These are phyloP conservation scores for Echinochloa phyllopogon DNA, from an alignment of 176 grass and related monocot genomes.

Conservation along the genomic window DNA sequence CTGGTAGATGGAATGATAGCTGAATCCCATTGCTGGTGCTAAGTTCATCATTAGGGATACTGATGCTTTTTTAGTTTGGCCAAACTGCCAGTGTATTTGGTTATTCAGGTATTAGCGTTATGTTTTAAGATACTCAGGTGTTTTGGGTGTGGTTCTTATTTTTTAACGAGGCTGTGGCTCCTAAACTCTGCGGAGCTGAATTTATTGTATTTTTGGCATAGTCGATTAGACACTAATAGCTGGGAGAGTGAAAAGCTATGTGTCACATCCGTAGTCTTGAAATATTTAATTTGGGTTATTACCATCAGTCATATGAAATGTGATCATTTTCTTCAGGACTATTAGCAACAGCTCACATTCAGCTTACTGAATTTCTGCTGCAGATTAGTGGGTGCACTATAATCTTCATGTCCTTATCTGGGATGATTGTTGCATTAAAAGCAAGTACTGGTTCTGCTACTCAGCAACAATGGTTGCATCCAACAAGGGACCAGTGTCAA, in stretches of 20 bases:
- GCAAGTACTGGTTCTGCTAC: conserved; percentile 33
- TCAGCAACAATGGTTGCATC: conserved; percentile 9
- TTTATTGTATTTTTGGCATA: not conserved
- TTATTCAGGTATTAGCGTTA: not conserved
- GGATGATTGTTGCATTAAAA: conserved; percentile 52
- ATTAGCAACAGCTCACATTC: not conserved
- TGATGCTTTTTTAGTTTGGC: not conserved
- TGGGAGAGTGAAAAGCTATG: not conserved
- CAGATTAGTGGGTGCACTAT: conserved; percentile 3
- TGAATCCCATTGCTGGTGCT: not conserved
- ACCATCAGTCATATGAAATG: not conserved
- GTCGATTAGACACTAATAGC: not conserved
- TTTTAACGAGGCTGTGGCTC: not conserved
- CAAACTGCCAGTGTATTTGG: not conserved
- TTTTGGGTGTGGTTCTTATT: not conserved
- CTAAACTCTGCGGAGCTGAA: not conserved
- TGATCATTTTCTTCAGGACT: not conserved
- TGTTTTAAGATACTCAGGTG: not conserved
- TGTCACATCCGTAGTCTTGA: not conserved
- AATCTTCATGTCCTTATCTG: conserved; percentile 34
- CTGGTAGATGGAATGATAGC: not conserved
- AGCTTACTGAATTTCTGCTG: conserved; percentile 26
- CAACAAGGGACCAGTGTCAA: conserved; percentile 9
- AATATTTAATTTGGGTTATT: not conserved
- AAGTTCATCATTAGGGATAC: not conserved